Evolutionary conservation across 2,329 filamentous ascomycete species (phyloP).

Genomic region (Nannizzia gypsea): DNA sequence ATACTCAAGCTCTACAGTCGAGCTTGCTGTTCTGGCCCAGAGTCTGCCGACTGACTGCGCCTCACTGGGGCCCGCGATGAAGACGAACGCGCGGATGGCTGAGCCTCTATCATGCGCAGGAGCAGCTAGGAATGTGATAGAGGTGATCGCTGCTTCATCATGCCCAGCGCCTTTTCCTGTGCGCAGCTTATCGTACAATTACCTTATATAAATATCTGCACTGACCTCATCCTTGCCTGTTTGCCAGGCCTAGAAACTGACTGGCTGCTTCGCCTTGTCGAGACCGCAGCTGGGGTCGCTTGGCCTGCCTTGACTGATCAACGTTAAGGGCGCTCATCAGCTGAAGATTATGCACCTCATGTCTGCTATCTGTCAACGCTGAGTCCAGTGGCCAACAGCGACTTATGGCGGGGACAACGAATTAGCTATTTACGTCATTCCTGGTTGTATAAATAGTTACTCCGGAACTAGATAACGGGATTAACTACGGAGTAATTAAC

Average conservation of each 20-base stretch:
- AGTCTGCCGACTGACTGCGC: background rate
- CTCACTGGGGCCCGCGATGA: background rate
- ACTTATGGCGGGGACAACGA: background rate
- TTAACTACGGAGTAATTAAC: background rate
- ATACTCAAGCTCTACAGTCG: background rate
- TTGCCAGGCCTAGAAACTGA: background rate
- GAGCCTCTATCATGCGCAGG: background rate
- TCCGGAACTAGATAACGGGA: too few species aligned
- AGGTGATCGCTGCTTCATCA: too few species aligned
- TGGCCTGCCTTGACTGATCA: background rate
- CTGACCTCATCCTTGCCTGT: background rate
- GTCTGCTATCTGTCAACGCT: background rate
- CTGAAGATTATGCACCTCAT: slow-evolving; percentile 1
- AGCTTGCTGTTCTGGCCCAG: background rate
- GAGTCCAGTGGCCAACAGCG: background rate
- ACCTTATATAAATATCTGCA: background rate
- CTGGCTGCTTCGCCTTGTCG: background rate
- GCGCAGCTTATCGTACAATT: too few species aligned
- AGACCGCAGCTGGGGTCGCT: background rate
- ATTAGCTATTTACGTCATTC: background rate
- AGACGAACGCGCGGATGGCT: background rate
- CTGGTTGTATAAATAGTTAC: too few species aligned
- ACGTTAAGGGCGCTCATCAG: background rate
- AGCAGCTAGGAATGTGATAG: too few species aligned
- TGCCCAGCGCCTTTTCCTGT: too few species aligned